Base-by-base conservation (phyloP, 768 basidiomycete genomes). In the Rhodosporidiobolus sp. region DNA sequence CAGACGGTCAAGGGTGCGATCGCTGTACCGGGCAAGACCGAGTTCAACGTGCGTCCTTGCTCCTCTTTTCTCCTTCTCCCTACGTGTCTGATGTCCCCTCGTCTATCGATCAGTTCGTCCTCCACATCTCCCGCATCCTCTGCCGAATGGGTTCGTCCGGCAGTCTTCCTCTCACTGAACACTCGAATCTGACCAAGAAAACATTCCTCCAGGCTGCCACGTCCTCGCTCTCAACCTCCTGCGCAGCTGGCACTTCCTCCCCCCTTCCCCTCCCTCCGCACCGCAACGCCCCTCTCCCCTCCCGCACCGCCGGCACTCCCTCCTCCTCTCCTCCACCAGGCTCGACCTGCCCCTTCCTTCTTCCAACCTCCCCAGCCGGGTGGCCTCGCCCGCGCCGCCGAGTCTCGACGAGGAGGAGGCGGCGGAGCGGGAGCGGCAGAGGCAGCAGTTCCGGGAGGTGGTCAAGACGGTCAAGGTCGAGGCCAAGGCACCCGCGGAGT, bases 1-100 rank as follows among this genome's bases (percentile, higher is more conserved):
- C 95, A 98, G 83, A 89, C 95, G 8, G 90, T 90, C 3, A 89
- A 94, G 79, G 95, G 95, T 22, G 92, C 91, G 0, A 92, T 88
- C 77, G 91, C 94, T 77, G 92, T 97, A 38, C 89, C 91, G 0
- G 90, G 90, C 26, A 85, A 86, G 56, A 87, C 88, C 20, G 95
- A 99, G 79, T 97, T 94, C 82, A 94, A 91, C 79, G 73, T 75
- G 53, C 20, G 73, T 54, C 3, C n/a, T 20, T 28, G n/a, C 49
- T 4, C 20, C 24, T 43, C 32, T 17, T 22, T 32, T 30, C n/a
- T 12, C 26, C 49, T 10, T 24, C 26, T 22, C 35, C 7, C 59
- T 28, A n/a, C n/a, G n/a, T n/a, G n/a, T 24, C 7, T 35, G 55
- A 34, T n/a, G n/a, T n/a, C n/a, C n/a, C 30, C 24, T 14, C 14